Evolutionary conservation across 805 yeast genomes (phyloP).

Genomic region (Tetrapisispora iriomotensis): DNA sequence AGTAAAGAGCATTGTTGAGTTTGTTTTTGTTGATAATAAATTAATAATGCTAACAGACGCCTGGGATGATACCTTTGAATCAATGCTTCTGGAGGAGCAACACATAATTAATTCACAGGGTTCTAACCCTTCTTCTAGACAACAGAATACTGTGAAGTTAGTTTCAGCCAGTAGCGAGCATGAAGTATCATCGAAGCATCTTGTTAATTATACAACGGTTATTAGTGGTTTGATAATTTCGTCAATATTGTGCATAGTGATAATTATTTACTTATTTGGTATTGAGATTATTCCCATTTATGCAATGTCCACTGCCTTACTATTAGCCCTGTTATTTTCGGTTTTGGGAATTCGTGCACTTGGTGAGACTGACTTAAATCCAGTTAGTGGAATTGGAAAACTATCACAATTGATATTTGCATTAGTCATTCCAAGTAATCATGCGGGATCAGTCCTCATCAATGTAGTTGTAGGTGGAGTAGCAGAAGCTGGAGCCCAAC

Average conservation of each 20-base stretch:
- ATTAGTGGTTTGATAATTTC: constrained; percentile 55
- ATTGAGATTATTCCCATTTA: constrained; percentile 53
- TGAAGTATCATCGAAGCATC: constrained; percentile 35
- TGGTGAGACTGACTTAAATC: constrained; percentile 94
- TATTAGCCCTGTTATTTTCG: constrained; percentile 69
- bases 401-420: constrained; percentile 86
- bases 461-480: constrained; percentile 93
- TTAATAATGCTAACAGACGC: constrained; percentile 14
- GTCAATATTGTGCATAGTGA: constrained; percentile 52
- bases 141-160: constrained; percentile 21
- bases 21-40: constrained; percentile 19
- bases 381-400: constrained; percentile 94
- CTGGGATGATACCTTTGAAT: constrained; percentile 25
- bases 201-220: constrained; percentile 43
- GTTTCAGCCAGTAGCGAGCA: constrained; percentile 27
- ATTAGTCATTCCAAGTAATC: constrained; percentile 56
- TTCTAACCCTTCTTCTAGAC: constrained; percentile 7
- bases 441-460: constrained; percentile 73
- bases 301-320: constrained; percentile 56
- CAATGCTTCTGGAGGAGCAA: constrained; percentile 28
- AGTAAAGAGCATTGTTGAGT: constrained; percentile 32
- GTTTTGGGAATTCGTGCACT: constrained; percentile 85
- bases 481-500: constrained; percentile 98
- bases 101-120: constrained; percentile 16
- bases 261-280: constrained; percentile 64